Base-by-base conservation (phyloP, 2,329 filamentous ascomycete genomes). In the Pseudocercospora cruenta region DNA sequence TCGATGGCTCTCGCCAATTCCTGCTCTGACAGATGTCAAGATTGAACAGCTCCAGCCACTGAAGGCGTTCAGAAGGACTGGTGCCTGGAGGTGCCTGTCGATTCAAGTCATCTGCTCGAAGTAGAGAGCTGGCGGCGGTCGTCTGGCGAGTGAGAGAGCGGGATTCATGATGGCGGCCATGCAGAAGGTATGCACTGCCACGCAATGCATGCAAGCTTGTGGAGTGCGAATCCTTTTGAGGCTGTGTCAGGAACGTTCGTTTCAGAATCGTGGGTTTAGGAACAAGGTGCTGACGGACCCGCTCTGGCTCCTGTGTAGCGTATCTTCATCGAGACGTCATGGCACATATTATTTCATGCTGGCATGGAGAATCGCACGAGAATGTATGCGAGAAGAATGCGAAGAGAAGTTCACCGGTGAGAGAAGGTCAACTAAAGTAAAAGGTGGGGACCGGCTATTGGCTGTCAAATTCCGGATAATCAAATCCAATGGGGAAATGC, bases 131-230 rank as follows among this genome's bases (percentile, higher is more conserved):
- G 55, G 55, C 55, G 55, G 31, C 22, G 26, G 26, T n/a, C 24
- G 24, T 31, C 6, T 26, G 26, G 51, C 51, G 51, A 55, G 55
- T 43, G 31, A 43, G 16, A 39, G 55, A 22, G 28, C 55, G 12
- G n/a, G 8, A 19, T 21, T 5, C 31, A 39, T 26, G 33, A 58
- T 58, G 55, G 55, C 31, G 55, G 55, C 31, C 55, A 31, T 58
- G 55, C 55, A 58, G 31, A 22, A 39, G 31, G 16, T 19, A 19
- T 24, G 55, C 55, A 58, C 55, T 58, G 55, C 55, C 55, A 36
- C 55, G 55, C 28, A 58, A 58, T 43, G 55, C 55, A 58, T 36
- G 53, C 53, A 28, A 33, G 53, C 55, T 43, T 58, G 55, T 58
- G 55, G 26, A 36, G 55, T 58, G 55, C 55, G 51, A 55, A 58